Base-by-base conservation (phyloP, 768 basidiomycete genomes). In the Terana coerulea region DNA sequence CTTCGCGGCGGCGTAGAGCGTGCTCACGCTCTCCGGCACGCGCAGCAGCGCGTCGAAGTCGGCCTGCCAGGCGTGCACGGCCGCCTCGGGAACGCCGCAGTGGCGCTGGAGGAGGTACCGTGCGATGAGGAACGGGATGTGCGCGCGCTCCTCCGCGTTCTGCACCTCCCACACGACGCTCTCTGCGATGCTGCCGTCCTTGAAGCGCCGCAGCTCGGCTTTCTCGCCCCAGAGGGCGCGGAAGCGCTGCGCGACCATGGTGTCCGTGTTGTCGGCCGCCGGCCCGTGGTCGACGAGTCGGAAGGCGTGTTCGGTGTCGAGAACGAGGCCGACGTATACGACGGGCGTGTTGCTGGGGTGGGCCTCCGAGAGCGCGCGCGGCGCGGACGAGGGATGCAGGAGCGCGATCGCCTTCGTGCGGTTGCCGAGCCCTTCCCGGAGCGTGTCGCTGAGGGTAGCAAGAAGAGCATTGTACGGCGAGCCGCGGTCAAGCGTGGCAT, bases 81-180 rank as follows among this genome's bases (percentile, higher is more conserved):
- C 72, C n/a, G 69, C 71, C 6, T 66, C 67, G 10, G 64, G 64
- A 42, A 98, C 65, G n/a, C 77, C 78, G 55, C 95, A 91, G 64
- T 98, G 95, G 22, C 77, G 75, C 15, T 74, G 61, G 9, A 99
- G 76, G 34, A 98, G 68, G 68, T 94, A 84, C 19, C 73, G 70
- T 24, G 91, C 81, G 59, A 98, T 80, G 69, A 80, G 75, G 12
- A 74, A 70, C 0, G 93, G 92, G 25, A 98, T 83, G 54, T 84
- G 79, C 0, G 83, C 75, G 24, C 91, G 84, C 54, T 93, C 91
- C 46, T 95, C 92, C 0, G 79, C 76, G 2, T 81, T 86, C 54
- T 80, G 78, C 7, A 91, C 81, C 17, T 97, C 88, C 97, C 97
- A 99, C 2, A 98, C 94, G n/a, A 98, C 92, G 58, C 88, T 91